Conservation (phyloP, 148 eudicot genomes). For the Amaranthus hypochondriacus region DNA sequence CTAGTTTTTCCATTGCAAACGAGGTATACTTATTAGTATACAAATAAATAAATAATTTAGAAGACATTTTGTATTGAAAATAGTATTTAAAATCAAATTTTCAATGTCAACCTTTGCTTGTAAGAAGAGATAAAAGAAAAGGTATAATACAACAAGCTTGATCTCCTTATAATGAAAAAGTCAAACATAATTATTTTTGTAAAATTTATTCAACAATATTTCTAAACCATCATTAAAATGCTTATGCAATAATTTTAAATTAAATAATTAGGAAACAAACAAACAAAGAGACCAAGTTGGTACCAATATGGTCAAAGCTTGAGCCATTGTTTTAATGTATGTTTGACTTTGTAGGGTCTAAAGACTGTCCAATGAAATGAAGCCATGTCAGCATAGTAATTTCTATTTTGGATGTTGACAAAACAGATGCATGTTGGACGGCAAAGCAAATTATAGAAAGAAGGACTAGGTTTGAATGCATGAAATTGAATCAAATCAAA, state of each 20-base stretch:
- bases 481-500: neutral
- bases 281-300: slow-evolving; percentile 4
- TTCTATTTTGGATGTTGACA: neutral
- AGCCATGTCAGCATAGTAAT: slow-evolving; percentile 2
- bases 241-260: neutral
- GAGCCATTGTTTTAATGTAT: slow-evolving; percentile 1
- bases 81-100: neutral
- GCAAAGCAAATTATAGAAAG: neutral
- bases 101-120: slow-evolving; percentile 24
- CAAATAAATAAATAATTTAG: neutral
- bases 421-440: slow-evolving; percentile 1
- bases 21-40: no score
- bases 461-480: slow-evolving; percentile 4
- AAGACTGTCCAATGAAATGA: slow-evolving; percentile 15
- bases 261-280: neutral
- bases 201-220: neutral
- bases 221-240: no score
- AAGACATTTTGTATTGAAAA: neutral
- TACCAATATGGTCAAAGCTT: slow-evolving; percentile 20
- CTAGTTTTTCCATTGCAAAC: no score
- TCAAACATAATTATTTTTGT: slow-evolving; percentile 10
- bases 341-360: slow-evolving; percentile 23
- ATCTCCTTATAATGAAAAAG: slow-evolving; percentile 18
- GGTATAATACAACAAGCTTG: neutral
- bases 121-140: neutral